Evolutionary conservation across 73 alveolate species (phyloP).

Genomic region (Blepharisma japonicum): DNA sequence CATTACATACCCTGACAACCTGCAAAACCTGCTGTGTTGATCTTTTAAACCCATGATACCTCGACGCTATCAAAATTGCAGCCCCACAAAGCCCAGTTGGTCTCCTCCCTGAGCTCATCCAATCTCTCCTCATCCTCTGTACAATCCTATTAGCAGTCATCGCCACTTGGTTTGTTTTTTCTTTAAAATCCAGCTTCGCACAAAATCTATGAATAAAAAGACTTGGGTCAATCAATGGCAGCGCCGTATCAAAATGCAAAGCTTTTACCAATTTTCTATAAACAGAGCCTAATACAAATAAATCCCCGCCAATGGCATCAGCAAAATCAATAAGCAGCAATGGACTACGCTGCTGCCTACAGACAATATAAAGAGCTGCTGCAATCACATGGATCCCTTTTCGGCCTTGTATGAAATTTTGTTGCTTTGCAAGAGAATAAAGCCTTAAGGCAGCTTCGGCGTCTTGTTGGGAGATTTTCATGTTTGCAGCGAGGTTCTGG

Average conservation of each 20-base stretch:
- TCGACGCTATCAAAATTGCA: slow-evolving; percentile 89
- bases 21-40: slow-evolving; percentile 74
- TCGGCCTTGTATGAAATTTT: slow-evolving; percentile 31
- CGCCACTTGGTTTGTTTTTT: slow-evolving; percentile 73
- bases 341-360: slow-evolving; percentile 78
- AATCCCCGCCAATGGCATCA: slow-evolving; percentile 73
- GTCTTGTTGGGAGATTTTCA: slow-evolving; percentile 16
- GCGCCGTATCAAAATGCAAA: slow-evolving; percentile 43
- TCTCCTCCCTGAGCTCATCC: slow-evolving; percentile 96
- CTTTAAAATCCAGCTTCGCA: slow-evolving; percentile 69
- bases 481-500: slow-evolving; percentile 18
- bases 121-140: slow-evolving; percentile 91
- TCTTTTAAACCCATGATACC: slow-evolving; percentile 83
- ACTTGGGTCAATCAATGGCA: slow-evolving; percentile 86
- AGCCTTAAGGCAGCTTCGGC: slow-evolving; percentile 20
- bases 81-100: slow-evolving; percentile 98
- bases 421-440: slow-evolving; percentile 23
- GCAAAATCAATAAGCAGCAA: slow-evolving; percentile 94
- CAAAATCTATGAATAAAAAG: slow-evolving; percentile 84
- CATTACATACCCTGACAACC: slow-evolving; percentile 92
- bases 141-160: slow-evolving; percentile 84
- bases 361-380: slow-evolving; percentile 83
- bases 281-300: slow-evolving; percentile 77
- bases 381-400: slow-evolving; percentile 24
- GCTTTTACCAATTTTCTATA: slow-evolving; percentile 79